A percentile compares a stretch with the other conserved stretches of the same genome.
Conservation (phyloP, 306 rosid genomes). For the Trifolium fragiferum region DNA sequence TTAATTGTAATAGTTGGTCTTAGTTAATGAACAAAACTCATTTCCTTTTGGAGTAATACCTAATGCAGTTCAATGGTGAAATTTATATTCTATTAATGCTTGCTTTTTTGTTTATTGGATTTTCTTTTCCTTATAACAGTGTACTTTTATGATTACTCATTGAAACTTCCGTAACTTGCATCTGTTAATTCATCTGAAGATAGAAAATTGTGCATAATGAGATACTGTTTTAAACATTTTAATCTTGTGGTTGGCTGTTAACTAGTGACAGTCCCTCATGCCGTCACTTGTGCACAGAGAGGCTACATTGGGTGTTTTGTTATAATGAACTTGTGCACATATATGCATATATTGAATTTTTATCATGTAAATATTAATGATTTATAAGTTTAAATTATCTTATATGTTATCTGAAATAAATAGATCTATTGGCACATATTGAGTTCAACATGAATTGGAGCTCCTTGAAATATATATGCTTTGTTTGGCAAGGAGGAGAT, state of each 20-base stretch:
- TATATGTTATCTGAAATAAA: conserved; percentile 27
- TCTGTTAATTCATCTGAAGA: conserved; percentile 25
- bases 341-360: not conserved
- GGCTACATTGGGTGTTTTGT: not conserved
- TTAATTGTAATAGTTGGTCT: not conserved
- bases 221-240: conserved; percentile 11
- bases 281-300: not conserved
- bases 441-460: conserved; percentile 15
- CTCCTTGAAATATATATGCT: conserved; percentile 17
- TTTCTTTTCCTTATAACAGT: conserved; percentile 4
- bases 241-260: conserved; percentile 29
- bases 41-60: conserved; percentile 20
- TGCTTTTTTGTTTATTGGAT: conserved; percentile 10
- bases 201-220: not conserved
- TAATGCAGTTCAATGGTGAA: not conserved
- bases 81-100: conserved; percentile 13
- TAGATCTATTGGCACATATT: not conserved
- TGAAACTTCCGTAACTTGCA: not conserved
- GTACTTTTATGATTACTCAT: conserved; percentile 9
- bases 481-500: conserved; percentile 20
- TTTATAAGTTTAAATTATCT: conserved; percentile 20
- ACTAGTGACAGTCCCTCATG: conserved; percentile 1
- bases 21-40: not conserved
- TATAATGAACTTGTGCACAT: not conserved
- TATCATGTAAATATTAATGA: not conserved